These are phyloP conservation scores for Boechera stricta DNA, from an alignment of 345 rosid genomes.

Conservation along the genomic window DNA sequence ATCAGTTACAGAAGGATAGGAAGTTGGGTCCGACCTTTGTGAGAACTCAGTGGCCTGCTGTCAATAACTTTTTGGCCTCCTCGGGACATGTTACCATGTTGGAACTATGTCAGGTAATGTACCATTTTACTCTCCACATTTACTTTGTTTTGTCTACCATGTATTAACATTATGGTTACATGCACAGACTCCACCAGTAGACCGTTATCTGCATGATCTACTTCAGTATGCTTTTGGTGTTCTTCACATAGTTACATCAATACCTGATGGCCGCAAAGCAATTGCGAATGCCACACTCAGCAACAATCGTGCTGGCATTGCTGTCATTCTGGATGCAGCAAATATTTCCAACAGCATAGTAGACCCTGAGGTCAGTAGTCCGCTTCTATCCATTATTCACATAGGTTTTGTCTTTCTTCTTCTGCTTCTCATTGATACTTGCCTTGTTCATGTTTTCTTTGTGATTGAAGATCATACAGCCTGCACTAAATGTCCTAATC, in stretches of 20 bases:
- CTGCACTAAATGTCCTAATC: conserved; percentile 87
- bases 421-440: conserved; percentile 35
- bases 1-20: conserved; percentile 95
- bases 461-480: conserved; percentile 84
- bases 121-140: conserved; percentile 15
- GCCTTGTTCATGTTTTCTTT: conserved; percentile 25
- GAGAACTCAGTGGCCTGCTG: conserved; percentile 85
- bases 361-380: conserved; percentile 82
- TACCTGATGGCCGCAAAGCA: conserved; percentile 86
- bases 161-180: conserved; percentile 38
- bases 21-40: conserved; percentile 93
- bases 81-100: conserved; percentile 92
- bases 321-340: conserved; percentile 92
- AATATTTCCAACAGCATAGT: conserved; percentile 79
- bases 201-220: conserved; percentile 93
- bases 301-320: conserved; percentile 91
- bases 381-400: conserved; percentile 22
- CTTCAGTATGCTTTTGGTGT: conserved; percentile 98
- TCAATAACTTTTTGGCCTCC: conserved; percentile 72
- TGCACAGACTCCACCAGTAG: conserved; percentile 92
- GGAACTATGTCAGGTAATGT: conserved; percentile 90
- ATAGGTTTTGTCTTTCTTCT: conserved; percentile 27
- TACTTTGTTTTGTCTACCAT: conserved; percentile 25
- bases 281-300: conserved; percentile 81
- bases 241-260: conserved; percentile 86